Evolutionary conservation across 2,329 filamentous ascomycete species (phyloP), one percentile per base, ranked within the genome.

Genomic region (Fusarium duplospermum): DNA sequence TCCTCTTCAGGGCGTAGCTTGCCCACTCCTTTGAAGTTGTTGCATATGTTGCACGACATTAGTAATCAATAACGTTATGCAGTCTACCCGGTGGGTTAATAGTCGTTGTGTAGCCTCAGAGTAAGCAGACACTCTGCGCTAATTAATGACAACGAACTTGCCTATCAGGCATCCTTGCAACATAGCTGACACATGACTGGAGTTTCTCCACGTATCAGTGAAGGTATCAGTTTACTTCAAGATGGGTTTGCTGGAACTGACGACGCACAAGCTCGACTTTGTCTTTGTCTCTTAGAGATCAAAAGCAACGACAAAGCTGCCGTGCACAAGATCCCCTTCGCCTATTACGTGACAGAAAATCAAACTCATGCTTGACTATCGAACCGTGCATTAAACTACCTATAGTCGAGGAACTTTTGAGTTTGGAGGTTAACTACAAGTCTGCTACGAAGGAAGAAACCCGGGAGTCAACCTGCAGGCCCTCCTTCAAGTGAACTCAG

Each of bases 41-140:
- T 56, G 47, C 61, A 64, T 29, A 64, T 57, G 3, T 16, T 54
- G 35, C 61, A 57, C 33, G 47, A n/a, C 47, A 64, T 64, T 27
- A 18, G 6, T 10, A 20, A 16, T 13, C 9, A 7, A n/a, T 13
- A 31, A 10, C 10, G 24, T 20, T 52, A 14, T 31, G 10, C 2
- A 29, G 47, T 13, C 5, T n/a, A 11, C n/a, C 18, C 2, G 16
- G 31, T 33, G 31, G 22, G 45, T 8, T 18, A 31, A 52, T 31
- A 4, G 18, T 2, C 11, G 24, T 31, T n/a, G 27, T 52, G 47
- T 11, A n/a, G 47, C 27, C 47, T 31, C 18, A n/a, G n/a, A 52
- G 47, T 7, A 52, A 52, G 6, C 18, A 52, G 6, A 52, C 18
- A 6, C 9, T 52, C 27, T 52, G 47, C 47, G 27, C 6, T 31